phyloP scores from a whole-genome alignment of 352 stramenopile species.

The Blastocystis sp. region DNA sequence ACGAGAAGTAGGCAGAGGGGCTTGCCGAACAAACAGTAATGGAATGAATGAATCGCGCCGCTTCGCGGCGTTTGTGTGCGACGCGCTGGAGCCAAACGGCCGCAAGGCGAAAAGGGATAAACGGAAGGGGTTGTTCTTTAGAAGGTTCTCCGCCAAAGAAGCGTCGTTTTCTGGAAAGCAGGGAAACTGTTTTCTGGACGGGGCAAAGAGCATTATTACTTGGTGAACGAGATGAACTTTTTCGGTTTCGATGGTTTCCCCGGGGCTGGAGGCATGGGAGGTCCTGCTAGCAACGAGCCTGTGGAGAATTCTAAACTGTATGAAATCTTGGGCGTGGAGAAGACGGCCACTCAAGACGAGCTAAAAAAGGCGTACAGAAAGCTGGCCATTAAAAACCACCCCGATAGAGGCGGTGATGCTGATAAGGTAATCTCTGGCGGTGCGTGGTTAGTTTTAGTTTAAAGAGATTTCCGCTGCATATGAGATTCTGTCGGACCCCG shows the following conservation, averaged over 20 bases:
- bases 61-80: too few species aligned
- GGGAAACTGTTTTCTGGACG: not conserved
- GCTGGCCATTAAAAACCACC: constrained; percentile 88
- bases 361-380: constrained; percentile 87
- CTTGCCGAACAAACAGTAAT: too few species aligned
- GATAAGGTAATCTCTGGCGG: constrained; percentile 80
- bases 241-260: constrained; percentile 68
- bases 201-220: constrained; percentile 2
- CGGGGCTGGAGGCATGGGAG: constrained; percentile 57
- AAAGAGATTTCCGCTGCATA: constrained; percentile 89
- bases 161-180: not conserved
- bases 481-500: constrained; percentile 90
- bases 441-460: constrained; percentile 75
- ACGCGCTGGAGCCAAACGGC: too few species aligned
- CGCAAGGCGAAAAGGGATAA: too few species aligned
- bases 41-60: too few species aligned
- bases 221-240: constrained; percentile 30
- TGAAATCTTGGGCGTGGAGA: constrained; percentile 80
- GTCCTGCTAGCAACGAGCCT: not conserved
- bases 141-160: too few species aligned
- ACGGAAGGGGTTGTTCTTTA: too few species aligned
- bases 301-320: constrained; percentile 83
- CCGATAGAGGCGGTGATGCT: constrained; percentile 94
- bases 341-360: constrained; percentile 79
- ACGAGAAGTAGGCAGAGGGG: too few species aligned